phyloP scores from a whole-genome alignment of 331 rosid species.

The Quercus phellos region DNA sequence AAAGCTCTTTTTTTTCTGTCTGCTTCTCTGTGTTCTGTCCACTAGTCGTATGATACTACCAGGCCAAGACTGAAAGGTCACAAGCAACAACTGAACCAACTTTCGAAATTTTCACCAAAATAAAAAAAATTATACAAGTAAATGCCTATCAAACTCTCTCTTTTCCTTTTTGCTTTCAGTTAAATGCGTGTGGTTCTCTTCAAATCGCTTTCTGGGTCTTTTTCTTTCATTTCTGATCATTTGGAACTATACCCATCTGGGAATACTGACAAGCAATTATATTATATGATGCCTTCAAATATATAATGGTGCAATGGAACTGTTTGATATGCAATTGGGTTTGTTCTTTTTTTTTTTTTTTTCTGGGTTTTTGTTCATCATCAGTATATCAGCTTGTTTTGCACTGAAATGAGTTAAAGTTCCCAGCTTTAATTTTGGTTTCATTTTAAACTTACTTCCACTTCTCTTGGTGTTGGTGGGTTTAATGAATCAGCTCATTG shows the following conservation, averaged over 20 bases:
- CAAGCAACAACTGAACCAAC: too few species aligned
- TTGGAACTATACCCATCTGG: conserved; percentile 19
- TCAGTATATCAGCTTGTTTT: not conserved
- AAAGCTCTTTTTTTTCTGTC: too few species aligned
- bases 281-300: not conserved
- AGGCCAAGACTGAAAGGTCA: too few species aligned
- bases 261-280: not conserved
- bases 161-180: conserved; percentile 8
- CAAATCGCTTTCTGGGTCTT: conserved; percentile 9
- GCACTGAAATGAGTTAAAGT: not conserved
- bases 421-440: conserved; percentile 12
- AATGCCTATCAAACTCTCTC: not conserved
- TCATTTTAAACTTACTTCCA: not conserved
- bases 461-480: conserved; percentile 2
- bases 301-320: too few species aligned
- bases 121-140: too few species aligned
- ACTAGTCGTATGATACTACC: too few species aligned
- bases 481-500: not conserved
- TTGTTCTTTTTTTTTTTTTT: not conserved
- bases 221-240: not conserved
- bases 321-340: not conserved
- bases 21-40: too few species aligned
- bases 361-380: not conserved
- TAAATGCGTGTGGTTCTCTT: conserved; percentile 5
- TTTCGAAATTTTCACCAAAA: too few species aligned